These are phyloP conservation scores for Dendrobium huoshanense DNA, from an alignment of 106 monocot genomes.

Conservation along the genomic window DNA sequence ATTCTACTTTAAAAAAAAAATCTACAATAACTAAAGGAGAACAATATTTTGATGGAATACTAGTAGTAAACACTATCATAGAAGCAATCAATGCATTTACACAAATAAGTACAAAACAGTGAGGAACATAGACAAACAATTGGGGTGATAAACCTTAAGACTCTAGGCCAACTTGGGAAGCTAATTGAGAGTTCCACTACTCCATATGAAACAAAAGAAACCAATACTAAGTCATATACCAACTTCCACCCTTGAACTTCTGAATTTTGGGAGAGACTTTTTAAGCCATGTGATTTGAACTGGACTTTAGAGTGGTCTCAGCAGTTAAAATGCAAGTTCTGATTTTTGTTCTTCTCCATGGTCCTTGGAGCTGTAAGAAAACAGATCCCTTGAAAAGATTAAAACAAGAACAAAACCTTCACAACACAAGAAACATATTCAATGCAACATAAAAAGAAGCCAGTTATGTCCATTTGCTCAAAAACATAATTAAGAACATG, in stretches of 20 bases:
- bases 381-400: neutral
- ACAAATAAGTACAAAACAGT: too few species aligned
- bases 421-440: neutral
- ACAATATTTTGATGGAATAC: too few species aligned
- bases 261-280: neutral
- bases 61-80: neutral
- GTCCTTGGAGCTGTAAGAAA: constrained; percentile 1
- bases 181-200: neutral
- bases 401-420: neutral
- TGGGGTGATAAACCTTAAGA: too few species aligned
- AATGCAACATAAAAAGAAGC: too few species aligned
- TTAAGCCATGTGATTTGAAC: too few species aligned
- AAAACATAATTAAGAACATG: neutral
- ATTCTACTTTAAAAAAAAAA: too few species aligned
- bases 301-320: neutral
- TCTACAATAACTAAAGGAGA: too few species aligned
- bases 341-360: neutral
- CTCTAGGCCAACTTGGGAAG: neutral
- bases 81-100: neutral
- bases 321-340: neutral
- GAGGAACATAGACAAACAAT: too few species aligned
- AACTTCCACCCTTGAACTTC: neutral
- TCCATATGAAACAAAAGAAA: neutral
- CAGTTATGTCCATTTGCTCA: too few species aligned
- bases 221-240: neutral